phyloP scores from a whole-genome alignment of 129 eudicot species.

The Rutidosis leptorrhynchoides region DNA sequence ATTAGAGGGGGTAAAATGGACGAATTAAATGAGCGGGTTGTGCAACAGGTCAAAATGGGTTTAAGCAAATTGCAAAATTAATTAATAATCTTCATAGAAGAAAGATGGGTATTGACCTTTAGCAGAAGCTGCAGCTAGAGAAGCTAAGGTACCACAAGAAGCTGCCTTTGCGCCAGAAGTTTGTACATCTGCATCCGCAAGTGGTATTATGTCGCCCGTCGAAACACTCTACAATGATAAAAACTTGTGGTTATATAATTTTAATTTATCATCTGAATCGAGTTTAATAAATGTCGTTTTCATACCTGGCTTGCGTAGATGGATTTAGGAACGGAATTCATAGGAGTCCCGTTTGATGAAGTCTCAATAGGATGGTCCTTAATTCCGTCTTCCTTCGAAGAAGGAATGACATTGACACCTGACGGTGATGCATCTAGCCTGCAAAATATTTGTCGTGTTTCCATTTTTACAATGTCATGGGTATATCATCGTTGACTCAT shows the following conservation, averaged over 20 bases:
- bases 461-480: too few relatives aligned
- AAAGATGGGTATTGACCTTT: constrained; percentile 50
- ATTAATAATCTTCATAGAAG: neutral
- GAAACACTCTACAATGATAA: constrained; percentile 47
- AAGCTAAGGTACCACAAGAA: constrained; percentile 78
- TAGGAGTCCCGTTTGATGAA: constrained; percentile 29
- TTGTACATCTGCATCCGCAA: constrained; percentile 61
- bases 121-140: constrained; percentile 61
- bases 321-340: constrained; percentile 33
- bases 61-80: too few relatives aligned
- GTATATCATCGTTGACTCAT: too few relatives aligned
- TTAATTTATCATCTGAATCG: constrained; percentile 11
- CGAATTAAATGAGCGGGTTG: neutral
- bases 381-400: constrained; percentile 33
- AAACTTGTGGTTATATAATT: neutral
- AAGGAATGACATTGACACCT: constrained; percentile 53
- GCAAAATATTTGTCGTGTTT: constrained; percentile 16
- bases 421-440: constrained; percentile 81
- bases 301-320: constrained; percentile 48
- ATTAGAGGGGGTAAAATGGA: neutral
- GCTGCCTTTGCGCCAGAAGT: constrained; percentile 92
- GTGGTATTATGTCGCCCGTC: constrained; percentile 45
- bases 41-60: neutral
- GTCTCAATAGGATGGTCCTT: constrained; percentile 26
- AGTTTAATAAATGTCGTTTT: constrained; percentile 4